Evolutionary conservation across 116 monocot species (phyloP).

Genomic region (Iris pallida): DNA sequence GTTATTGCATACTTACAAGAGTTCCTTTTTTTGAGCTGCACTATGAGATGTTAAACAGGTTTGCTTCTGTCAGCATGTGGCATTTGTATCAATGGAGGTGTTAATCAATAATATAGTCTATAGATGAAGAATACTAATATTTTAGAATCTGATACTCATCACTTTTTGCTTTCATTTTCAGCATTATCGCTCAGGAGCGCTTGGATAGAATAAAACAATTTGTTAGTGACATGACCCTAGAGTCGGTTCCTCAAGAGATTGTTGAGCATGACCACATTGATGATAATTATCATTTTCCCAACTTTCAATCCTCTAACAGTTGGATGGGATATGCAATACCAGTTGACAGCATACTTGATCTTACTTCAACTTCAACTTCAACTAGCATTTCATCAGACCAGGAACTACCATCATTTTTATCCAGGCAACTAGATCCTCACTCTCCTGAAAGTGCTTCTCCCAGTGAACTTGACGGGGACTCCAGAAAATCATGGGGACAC

Average conservation of each 20-base stretch:
- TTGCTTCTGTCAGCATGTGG: constrained; percentile 14
- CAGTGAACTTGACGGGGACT: constrained; percentile 69
- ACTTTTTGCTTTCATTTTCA: constrained; percentile 23
- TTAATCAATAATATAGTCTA: background rate
- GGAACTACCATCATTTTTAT: constrained; percentile 30
- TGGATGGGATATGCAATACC: constrained; percentile 74
- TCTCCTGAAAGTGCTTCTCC: constrained; percentile 77
- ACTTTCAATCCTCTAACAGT: constrained; percentile 20
- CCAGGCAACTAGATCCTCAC: constrained; percentile 45
- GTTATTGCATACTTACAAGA: constrained; percentile 91
- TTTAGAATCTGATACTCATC: constrained; percentile 1
- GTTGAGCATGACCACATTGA: constrained; percentile 38
- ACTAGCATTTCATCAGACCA: constrained; percentile 18
- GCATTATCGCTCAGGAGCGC: constrained; percentile 89
- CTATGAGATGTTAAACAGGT: constrained; percentile 99
- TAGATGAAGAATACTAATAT: background rate
- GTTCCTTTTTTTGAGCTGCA: constrained; percentile 97
- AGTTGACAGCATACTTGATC: constrained; percentile 43
- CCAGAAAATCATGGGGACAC: constrained; percentile 39
- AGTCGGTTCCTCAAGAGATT: constrained; percentile 33
- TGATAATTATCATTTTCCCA: constrained; percentile 39
- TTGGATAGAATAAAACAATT: constrained; percentile 87
- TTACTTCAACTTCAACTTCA: constrained; percentile 28
- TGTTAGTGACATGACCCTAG: constrained; percentile 66
- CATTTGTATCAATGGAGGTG: background rate